Evolutionary conservation across 1,139 yeast species (phyloP).

Genomic region (Wickerhamomyces sp.): DNA sequence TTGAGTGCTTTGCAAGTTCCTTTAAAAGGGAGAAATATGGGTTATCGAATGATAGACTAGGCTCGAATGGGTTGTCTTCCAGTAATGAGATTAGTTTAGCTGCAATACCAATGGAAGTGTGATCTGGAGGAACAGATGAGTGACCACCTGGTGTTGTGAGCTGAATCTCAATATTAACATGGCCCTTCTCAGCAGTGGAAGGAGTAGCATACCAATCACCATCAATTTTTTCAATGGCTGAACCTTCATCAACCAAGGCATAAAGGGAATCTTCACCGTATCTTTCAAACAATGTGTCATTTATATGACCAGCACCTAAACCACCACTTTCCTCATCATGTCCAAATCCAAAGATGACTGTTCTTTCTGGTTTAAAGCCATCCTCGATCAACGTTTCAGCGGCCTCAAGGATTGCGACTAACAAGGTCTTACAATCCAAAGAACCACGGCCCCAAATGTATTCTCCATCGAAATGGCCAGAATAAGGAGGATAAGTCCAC

Average conservation of each 20-base stretch:
- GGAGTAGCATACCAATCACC: slow-evolving; percentile 40
- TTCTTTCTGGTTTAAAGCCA: slow-evolving; percentile 45
- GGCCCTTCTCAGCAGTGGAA: slow-evolving; percentile 55
- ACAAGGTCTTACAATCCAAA: slow-evolving; percentile 56
- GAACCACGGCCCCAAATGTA: slow-evolving; percentile 63
- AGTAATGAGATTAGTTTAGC: slow-evolving; percentile 46
- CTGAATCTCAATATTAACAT: slow-evolving; percentile 39
- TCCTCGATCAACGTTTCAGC: slow-evolving; percentile 38
- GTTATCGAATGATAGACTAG: slow-evolving; percentile 38
- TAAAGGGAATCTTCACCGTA: slow-evolving; percentile 51
- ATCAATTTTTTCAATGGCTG: slow-evolving; percentile 21
- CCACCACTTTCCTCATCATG: slow-evolving; percentile 65
- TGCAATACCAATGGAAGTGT: slow-evolving; percentile 67
- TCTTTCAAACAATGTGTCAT: slow-evolving; percentile 34
- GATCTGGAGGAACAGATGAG: slow-evolving; percentile 59
- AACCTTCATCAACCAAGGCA: slow-evolving; percentile 58
- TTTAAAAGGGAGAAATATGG: slow-evolving; percentile 44
- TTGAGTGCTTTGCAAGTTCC: slow-evolving; percentile 42
- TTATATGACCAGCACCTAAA: slow-evolving; percentile 44
- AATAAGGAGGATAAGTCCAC: slow-evolving; percentile 72
- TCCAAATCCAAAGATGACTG: slow-evolving; percentile 52
- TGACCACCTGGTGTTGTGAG: slow-evolving; percentile 61
- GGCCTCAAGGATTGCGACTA: slow-evolving; percentile 54
- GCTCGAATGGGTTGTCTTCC: slow-evolving; percentile 46
- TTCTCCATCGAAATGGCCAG: slow-evolving; percentile 52